Evolutionary conservation across 164 flowering plant genomes (phyloP).

Genomic region (Umbellularia californica): DNA sequence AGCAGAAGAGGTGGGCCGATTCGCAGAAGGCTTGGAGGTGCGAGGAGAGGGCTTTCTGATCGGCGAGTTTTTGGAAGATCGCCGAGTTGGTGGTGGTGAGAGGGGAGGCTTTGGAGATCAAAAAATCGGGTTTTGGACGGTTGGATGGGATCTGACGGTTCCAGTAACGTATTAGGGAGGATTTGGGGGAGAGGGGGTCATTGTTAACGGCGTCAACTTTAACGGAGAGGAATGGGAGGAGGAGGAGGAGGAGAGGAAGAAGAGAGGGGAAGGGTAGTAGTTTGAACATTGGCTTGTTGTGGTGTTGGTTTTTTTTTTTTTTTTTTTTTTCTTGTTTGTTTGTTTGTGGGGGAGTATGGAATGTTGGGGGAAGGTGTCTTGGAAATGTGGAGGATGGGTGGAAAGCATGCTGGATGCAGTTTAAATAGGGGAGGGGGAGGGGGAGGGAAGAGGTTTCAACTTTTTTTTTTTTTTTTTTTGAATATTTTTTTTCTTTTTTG

Average conservation of each 20-base stretch:
- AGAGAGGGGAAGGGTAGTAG: not conserved
- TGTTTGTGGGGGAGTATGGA: too few relatives aligned
- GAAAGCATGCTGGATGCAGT: not conserved
- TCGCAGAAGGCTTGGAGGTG: slow-evolving; percentile 60
- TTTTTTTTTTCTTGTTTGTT: too few relatives aligned
- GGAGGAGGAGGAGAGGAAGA: not conserved
- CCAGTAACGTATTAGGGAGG: slow-evolving; percentile 74
- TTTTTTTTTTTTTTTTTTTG: too few relatives aligned
- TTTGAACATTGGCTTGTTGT: not conserved
- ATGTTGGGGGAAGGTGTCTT: too few relatives aligned
- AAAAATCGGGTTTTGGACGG: slow-evolving; percentile 44
- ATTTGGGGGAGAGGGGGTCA: slow-evolving; percentile 69
- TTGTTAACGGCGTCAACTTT: not conserved
- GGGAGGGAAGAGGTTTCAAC: not conserved
- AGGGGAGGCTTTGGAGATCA: slow-evolving; percentile 73
- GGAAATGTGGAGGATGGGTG: not conserved
- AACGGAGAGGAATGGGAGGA: not conserved
- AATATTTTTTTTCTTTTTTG: too few relatives aligned
- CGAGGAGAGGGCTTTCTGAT: slow-evolving; percentile 38
- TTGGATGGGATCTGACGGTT: slow-evolving; percentile 48
- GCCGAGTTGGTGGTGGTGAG: slow-evolving; percentile 49
- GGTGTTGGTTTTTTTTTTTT: too few relatives aligned
- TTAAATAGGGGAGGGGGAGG: not conserved
- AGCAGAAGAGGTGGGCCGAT: slow-evolving; percentile 70
- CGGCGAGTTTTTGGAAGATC: slow-evolving; percentile 49